Evolutionary conservation across 169 alveolate genomes (phyloP).

Genomic region (Plasmodium adleri): DNA sequence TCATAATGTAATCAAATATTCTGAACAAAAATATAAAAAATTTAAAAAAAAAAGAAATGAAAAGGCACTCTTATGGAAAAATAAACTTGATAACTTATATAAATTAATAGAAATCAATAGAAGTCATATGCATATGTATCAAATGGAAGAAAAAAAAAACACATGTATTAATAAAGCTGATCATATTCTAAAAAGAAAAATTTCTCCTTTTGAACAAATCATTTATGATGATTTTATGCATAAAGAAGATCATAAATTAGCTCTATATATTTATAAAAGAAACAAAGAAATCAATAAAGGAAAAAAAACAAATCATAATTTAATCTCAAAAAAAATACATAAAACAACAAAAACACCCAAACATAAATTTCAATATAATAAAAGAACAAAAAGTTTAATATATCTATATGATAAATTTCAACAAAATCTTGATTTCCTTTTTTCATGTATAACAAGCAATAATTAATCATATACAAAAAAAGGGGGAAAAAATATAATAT

Average conservation of each 20-base stretch:
- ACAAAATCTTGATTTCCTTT: constrained; percentile 20
- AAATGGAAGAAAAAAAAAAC: not conserved
- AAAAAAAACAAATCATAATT: constrained; percentile 29
- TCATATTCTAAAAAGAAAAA: not conserved
- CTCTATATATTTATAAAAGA: constrained; percentile 53
- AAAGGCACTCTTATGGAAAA: constrained; percentile 39
- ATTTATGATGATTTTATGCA: not conserved
- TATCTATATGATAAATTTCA: constrained; percentile 40
- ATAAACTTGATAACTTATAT: constrained; percentile 37
- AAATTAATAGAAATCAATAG: constrained; percentile 60
- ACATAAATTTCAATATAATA: not conserved
- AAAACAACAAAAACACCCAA: constrained; percentile 1
- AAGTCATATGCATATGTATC: constrained; percentile 10
- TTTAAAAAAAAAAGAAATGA: not conserved
- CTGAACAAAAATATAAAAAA: constrained; percentile 4
- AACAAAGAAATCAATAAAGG: constrained; percentile 18
- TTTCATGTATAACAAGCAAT: constrained; percentile 37
- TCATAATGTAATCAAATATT: constrained; percentile 1
- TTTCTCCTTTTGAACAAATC: not conserved
- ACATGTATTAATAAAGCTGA: constrained; percentile 1
- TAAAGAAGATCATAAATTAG: constrained; percentile 40
- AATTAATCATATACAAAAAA: not conserved
- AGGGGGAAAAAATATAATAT: too few relatives aligned
- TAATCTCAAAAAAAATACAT: constrained; percentile 22
- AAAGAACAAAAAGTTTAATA: constrained; percentile 16